Percentiles rank a stretch among this genome's conserved stretches.
These are phyloP conservation scores for Trypanosomatidae sp. DNA, from an alignment of 208 protist species.

Conservation along the genomic window DNA sequence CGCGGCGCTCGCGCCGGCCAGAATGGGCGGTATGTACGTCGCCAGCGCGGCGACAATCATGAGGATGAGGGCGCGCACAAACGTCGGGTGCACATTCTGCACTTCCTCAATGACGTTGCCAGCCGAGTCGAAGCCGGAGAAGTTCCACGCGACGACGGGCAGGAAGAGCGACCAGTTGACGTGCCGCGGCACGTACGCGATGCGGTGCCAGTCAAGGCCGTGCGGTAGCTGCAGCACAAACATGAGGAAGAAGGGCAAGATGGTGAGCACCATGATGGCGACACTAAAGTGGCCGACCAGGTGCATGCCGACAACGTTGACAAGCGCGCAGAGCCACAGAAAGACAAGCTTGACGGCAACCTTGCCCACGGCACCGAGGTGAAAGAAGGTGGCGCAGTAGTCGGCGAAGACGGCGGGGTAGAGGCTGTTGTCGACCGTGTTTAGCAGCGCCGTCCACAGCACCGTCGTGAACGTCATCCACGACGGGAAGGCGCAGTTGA, in stretches of 20 bases:
- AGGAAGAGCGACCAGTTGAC: conserved; percentile 82
- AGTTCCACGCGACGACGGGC: conserved; percentile 84
- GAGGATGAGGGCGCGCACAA: conserved; percentile 68
- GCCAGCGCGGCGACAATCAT: conserved; percentile 64
- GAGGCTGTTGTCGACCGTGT: conserved; percentile 83
- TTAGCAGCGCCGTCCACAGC: conserved; percentile 73
- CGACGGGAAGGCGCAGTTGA: conserved; percentile 75
- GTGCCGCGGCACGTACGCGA: conserved; percentile 38
- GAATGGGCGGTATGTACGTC: conserved; percentile 79
- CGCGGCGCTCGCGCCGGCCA: conserved; percentile 53
- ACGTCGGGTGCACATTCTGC: conserved; percentile 66
- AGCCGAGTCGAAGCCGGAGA: conserved; percentile 83
- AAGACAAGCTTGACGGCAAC: conserved; percentile 52
- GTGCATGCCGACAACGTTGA: conserved; percentile 72
- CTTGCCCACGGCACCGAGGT: conserved; percentile 31
- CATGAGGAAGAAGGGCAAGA: conserved; percentile 83
- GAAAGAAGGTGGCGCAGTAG: conserved; percentile 62
- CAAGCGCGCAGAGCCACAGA: conserved; percentile 37
- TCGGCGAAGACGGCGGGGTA: conserved; percentile 81
- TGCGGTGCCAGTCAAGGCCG: conserved; percentile 63
- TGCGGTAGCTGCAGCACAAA: conserved; percentile 72
- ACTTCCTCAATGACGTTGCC: conserved; percentile 87
- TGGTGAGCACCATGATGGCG: conserved; percentile 68
- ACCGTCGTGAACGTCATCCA: conserved; percentile 79
- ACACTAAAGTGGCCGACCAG: conserved; percentile 66